Percentiles rank a stretch among this genome's conserved stretches.
Conservation (phyloP, 345 rosid species). For the Adansonia digitata region DNA sequence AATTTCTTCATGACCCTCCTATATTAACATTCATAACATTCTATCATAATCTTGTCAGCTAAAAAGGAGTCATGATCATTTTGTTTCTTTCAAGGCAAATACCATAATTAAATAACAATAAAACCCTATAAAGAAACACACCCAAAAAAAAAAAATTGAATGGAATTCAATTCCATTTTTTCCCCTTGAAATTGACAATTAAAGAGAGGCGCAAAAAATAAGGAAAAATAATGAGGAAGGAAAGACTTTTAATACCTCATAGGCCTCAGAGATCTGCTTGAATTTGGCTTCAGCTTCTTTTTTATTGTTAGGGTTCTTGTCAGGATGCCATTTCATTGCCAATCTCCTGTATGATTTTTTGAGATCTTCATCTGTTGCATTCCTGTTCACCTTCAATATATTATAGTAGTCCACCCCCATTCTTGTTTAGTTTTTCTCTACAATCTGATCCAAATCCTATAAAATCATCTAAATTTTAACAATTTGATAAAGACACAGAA, state of each 20-base stretch:
- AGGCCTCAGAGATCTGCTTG: slow-evolving; percentile 95
- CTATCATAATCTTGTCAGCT: not conserved
- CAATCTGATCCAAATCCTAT: slow-evolving; percentile 2
- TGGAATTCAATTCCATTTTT: not conserved
- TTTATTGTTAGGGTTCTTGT: slow-evolving; percentile 77
- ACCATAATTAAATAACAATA: not conserved
- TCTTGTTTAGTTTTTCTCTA: not conserved
- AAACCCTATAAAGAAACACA: not conserved
- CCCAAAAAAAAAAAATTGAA: not conserved
- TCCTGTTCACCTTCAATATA: slow-evolving; percentile 63
- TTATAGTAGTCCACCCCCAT: slow-evolving; percentile 91
- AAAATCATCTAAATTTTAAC: not conserved
- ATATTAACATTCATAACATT: not conserved
- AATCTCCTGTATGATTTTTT: slow-evolving; percentile 82
- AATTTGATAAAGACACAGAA: not conserved
- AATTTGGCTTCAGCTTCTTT: slow-evolving; percentile 91
- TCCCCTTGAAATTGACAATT: not conserved
- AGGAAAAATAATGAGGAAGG: not conserved
- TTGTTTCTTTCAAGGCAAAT: not conserved
- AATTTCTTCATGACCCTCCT: not conserved
- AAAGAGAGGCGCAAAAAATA: not conserved
- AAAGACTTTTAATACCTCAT: slow-evolving; percentile 61
- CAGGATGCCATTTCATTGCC: slow-evolving; percentile 99
- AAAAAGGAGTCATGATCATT: not conserved
- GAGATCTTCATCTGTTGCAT: slow-evolving; percentile 84